phyloP scores from a whole-genome alignment of 805 yeast species.

The Teunomyces aglyptinius region DNA sequence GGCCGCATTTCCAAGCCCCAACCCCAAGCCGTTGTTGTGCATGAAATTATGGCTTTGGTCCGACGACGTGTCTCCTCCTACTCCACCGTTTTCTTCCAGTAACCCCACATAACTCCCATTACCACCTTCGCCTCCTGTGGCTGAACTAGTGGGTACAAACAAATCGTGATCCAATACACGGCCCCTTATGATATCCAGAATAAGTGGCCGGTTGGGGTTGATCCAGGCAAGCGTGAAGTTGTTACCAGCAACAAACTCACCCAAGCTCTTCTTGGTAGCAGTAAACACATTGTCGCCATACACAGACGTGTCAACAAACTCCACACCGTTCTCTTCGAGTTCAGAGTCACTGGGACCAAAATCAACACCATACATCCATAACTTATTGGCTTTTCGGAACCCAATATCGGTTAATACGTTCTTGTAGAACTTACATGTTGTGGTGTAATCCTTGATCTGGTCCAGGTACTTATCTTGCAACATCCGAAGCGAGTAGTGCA shows the following conservation, averaged over 20 bases:
- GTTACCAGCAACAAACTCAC: slow-evolving; percentile 27
- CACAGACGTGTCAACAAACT: no score
- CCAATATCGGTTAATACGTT: slow-evolving; percentile 23
- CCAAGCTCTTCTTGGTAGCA: slow-evolving; percentile 18
- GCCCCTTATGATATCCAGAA: slow-evolving; percentile 8
- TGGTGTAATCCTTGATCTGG: slow-evolving; percentile 20
- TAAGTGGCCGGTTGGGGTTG: slow-evolving; percentile 26
- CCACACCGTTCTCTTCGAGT: background rate
- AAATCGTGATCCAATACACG: background rate
- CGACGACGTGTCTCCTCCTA: background rate
- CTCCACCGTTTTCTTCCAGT: background rate
- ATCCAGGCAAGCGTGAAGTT: slow-evolving; percentile 31
- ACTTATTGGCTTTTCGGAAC: slow-evolving; percentile 20
- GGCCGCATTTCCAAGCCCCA: slow-evolving; percentile 40
- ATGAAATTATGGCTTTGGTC: slow-evolving; percentile 5
- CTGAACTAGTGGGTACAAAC: background rate
- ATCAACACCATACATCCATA: slow-evolving; percentile 30
- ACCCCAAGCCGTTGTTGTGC: slow-evolving; percentile 11
- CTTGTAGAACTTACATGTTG: slow-evolving; percentile 17
- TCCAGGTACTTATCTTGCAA: slow-evolving; percentile 30
- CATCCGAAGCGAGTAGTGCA: slow-evolving; percentile 22
- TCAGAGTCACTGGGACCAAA: slow-evolving; percentile 11
- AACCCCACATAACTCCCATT: background rate
- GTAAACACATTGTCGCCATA: slow-evolving; percentile 7
- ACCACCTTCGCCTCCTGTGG: background rate